Conservation (phyloP, 768 basidiomycete species). For the Mycena rosella region DNA sequence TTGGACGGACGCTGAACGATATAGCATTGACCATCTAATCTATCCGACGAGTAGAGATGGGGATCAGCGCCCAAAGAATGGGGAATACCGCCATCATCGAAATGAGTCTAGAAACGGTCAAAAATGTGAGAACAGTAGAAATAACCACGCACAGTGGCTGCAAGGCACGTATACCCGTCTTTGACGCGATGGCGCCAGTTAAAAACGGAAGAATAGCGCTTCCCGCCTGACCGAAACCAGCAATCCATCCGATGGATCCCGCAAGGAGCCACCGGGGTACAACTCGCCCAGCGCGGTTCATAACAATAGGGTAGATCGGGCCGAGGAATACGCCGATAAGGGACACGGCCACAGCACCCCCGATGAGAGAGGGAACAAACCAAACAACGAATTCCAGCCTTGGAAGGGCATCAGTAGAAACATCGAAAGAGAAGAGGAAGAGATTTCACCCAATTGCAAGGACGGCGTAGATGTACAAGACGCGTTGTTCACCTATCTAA, state of each 20-base stretch:
- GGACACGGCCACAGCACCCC: slow-evolving; percentile 72
- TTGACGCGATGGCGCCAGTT: slow-evolving; percentile 74
- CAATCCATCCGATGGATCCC: slow-evolving; percentile 75
- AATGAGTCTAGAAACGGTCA: too few species aligned
- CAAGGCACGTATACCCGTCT: slow-evolving; percentile 68
- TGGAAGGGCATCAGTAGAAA: background rate
- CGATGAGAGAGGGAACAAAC: slow-evolving; percentile 75
- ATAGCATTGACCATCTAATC: slow-evolving; percentile 19
- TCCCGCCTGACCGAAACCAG: slow-evolving; percentile 77
- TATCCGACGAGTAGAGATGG: slow-evolving; percentile 9
- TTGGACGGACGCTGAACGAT: too few species aligned
- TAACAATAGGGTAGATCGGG: slow-evolving; percentile 79
- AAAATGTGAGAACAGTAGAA: too few species aligned
- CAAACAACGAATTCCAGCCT: slow-evolving; percentile 78
- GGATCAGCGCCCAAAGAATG: slow-evolving; percentile 26
- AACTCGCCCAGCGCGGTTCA: slow-evolving; percentile 76
- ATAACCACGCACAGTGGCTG: slow-evolving; percentile 67
- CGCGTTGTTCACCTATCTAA: slow-evolving; percentile 67
- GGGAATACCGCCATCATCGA: slow-evolving; percentile 72
- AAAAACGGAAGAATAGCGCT: slow-evolving; percentile 80
- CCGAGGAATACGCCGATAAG: slow-evolving; percentile 77
- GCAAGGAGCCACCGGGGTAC: slow-evolving; percentile 78
- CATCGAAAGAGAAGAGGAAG: slow-evolving; percentile 21
- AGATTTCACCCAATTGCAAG: slow-evolving; percentile 60
- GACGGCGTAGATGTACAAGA: slow-evolving; percentile 63